Percentiles rank a stretch among this genome's conserved stretches.
Evolutionary conservation across 305 asterid species (phyloP).

Genomic region (Euphrasia arctica): DNA sequence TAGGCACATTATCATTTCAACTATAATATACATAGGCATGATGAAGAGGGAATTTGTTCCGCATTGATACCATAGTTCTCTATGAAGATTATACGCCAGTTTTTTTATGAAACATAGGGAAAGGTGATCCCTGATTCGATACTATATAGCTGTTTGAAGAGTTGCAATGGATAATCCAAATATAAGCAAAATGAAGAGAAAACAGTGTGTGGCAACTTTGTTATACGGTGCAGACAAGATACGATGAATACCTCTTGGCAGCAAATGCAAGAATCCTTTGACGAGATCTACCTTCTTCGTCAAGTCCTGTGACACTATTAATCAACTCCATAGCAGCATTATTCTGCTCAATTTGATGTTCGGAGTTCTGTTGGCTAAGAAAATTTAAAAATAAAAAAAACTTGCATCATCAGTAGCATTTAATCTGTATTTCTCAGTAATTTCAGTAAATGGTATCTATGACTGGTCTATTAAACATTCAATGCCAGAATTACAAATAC

Average conservation of each 20-base stretch:
- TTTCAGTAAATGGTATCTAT: not conserved
- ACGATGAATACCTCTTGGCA: constrained; percentile 73
- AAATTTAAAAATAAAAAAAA: not conserved
- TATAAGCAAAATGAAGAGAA: not conserved
- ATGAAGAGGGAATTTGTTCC: constrained; percentile 11
- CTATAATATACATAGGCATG: constrained; percentile 9
- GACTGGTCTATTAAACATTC: not conserved
- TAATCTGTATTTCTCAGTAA: not conserved
- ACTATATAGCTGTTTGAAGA: not conserved
- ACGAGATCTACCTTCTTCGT: constrained; percentile 97
- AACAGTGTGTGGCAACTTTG: constrained; percentile 16
- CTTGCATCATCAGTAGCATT: constrained; percentile 24
- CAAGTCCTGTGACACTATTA: constrained; percentile 83
- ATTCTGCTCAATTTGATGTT: constrained; percentile 58
- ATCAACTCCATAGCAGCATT: constrained; percentile 95
- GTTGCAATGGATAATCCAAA: constrained; percentile 14
- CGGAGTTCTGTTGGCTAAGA: constrained; percentile 61
- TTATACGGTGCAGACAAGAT: constrained; percentile 26
- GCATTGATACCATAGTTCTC: constrained; percentile 13
- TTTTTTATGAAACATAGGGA: not conserved
- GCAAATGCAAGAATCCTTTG: constrained; percentile 94
- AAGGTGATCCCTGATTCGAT: not conserved
- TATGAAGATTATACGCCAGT: not conserved
- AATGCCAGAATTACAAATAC: not conserved
- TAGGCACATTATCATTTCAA: not conserved